Base-by-base conservation (phyloP, 2,329 filamentous ascomycete species). In the Colletotrichum sp. region DNA sequence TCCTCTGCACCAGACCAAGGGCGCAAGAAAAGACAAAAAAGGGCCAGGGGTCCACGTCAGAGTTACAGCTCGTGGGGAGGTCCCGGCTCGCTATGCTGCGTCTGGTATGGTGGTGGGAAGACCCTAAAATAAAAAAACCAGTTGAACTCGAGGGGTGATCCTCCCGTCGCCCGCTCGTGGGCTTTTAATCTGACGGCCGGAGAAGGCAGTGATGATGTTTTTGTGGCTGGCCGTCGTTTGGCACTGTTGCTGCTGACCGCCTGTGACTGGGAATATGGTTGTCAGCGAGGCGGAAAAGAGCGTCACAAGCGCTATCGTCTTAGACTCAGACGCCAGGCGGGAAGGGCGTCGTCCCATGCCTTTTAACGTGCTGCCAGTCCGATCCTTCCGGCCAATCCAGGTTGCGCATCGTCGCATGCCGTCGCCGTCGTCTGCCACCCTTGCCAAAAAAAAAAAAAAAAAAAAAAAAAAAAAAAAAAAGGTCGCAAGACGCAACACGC, bases 31-130 rank as follows among this genome's bases (percentile, higher is more conserved):
- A 36, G 30, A 34, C n/a, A 52, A 39, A 69, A 36, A 60, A 62
- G 63, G n/a, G 21, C 28, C 55, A 13, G 52, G 60, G 72, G 52
- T 59, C 76, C 72, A 77, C 72, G 72, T 76, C 75, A 76, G 57
- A 68, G 72, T 72, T 28, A 59, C 63, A 57, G 72, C 67, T 64
- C 39, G 63, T n/a, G 59, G 70, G 73, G 30, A 67, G 30, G 66
- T 49, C 73, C 73, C 34, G 10, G 70, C 64, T 73, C 63, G 12
- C 8, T 32, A 34, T 59, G 49, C 68, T 75, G 49, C n/a, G 34
- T 57, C 59, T 60, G 60, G 26, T 34, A 70, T 55, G 28, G 57
- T 75, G 63, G 72, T 72, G 30, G 69, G 52, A 63, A 59, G 63
- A 55, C 21, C 57, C 57, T 60, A 28, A 28, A 60, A 26, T 60